These are phyloP conservation scores for Plenodomus biglobosus DNA, from an alignment of 2,329 filamentous ascomycete species.

Conservation along the genomic window DNA sequence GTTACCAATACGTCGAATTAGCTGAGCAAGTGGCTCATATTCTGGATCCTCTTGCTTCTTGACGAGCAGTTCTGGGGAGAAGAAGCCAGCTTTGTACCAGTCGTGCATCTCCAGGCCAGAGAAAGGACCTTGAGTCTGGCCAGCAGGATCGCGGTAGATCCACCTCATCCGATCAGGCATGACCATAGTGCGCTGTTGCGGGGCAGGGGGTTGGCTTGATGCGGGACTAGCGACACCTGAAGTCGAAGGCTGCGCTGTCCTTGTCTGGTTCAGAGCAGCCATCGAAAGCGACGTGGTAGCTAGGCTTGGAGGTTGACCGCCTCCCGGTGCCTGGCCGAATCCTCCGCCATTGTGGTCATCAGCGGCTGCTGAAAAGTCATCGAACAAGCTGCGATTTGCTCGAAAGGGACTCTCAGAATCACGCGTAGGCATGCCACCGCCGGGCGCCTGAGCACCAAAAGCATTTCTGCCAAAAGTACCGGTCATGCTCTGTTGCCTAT, in stretches of 20 bases:
- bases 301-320: slow-evolving; percentile 23
- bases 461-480: slow-evolving; percentile 67
- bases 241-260: slow-evolving; percentile 37
- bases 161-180: slow-evolving; percentile 99
- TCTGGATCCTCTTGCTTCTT: slow-evolving; percentile 93
- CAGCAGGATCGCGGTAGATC: slow-evolving; percentile 96
- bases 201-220: slow-evolving; percentile 67
- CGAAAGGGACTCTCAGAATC: slow-evolving; percentile 48
- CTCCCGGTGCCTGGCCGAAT: slow-evolving; percentile 26
- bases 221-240: slow-evolving; percentile 53
- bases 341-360: slow-evolving; percentile 30
- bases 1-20: slow-evolving; percentile 94
- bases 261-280: slow-evolving; percentile 36
- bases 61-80: slow-evolving; percentile 89
- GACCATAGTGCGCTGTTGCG: slow-evolving; percentile 85
- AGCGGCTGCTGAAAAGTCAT: slow-evolving; percentile 40
- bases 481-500: slow-evolving; percentile 52
- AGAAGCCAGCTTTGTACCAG: slow-evolving; percentile 99
- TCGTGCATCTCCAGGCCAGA: slow-evolving; percentile 99
- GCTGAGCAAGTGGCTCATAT: slow-evolving; percentile 91
- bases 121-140: slow-evolving; percentile 89
- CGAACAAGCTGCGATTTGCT: slow-evolving; percentile 42
- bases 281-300: slow-evolving; percentile 38
- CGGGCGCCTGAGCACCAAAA: slow-evolving; percentile 48
- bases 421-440: slow-evolving; percentile 31